Base-by-base conservation (phyloP, 192 early-diverging fungal genomes). In the Podila verticillata region DNA sequence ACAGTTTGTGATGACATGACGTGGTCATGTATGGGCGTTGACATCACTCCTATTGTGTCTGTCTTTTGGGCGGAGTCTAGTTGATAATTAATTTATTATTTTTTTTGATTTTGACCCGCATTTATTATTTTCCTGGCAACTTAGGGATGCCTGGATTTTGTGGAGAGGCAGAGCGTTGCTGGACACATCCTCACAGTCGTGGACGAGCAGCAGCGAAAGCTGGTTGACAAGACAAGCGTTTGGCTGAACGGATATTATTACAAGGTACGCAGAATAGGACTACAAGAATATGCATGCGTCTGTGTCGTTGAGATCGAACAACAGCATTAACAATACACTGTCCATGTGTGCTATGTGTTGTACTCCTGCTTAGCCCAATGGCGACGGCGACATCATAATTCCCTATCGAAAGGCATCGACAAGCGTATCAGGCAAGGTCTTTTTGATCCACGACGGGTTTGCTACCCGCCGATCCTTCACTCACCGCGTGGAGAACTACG, bases 171-270 rank as follows among this genome's bases (percentile, higher is more conserved):
- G 3, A 84, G 84, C 34, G 58, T 77, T 17, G 85, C 83, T 13
- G 87, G 87, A n/a, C 87, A 88, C 60, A 48, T 86, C 49, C 28
- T 88, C 3, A 70, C 70, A 10, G 60, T 86, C n/a, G 56, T 84
- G 4, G 83, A 88, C 59, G 87, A 88, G 62, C 51, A 68, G 6
- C 68, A 82, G 39, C 34, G 73, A 59, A 64, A 66, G 20, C 47
- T 84, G 32, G 65, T 59, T 10, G 57, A 69, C 17, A 66, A 70
- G 32, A 70, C 69, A 56, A 72, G 61, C 17, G 58, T 86, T n/a
- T 88, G 84, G 84, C 34, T 74, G 19, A 67, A 60, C 10, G 83
- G 83, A 58, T 58, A 75, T 13, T 83, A 79, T 24, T 86, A 82
- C 58, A 72, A 82, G 74, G 86, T 84, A 87, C 59, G 17, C 48